Base-by-base conservation (phyloP, 179 eudicot species). In the Beta macrorhiza region DNA sequence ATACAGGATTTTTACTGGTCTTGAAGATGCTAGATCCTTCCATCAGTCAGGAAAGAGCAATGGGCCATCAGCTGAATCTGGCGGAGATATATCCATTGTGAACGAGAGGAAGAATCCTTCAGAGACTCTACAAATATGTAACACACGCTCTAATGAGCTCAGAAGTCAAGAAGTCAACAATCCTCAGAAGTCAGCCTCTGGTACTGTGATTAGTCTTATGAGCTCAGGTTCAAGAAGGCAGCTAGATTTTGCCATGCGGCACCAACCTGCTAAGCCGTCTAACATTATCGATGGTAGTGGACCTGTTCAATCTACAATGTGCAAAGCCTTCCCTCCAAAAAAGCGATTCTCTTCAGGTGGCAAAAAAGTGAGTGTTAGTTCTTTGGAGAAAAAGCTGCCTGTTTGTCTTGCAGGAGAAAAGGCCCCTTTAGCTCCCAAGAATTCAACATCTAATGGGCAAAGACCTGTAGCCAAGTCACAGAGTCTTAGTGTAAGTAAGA, bases 1-100 rank as follows among this genome's bases (percentile, higher is more conserved):
- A 87, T 83, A 82, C 88, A 87, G 82, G 84, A 53, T 86, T 85
- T 91, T 90, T 88, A 85, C 77, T 89, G 85, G 67, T 87, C 80
- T 90, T 92, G 88, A 89, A 90, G 92, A 89, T 82, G 76, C 83
- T 64, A 82, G 84, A 82, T 84, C 89, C 61, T 69, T 69, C 49
- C 89, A 86, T 81, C 84, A 78, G 72, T 82, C 84, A 82, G 63
- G 72, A 29, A 83, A 77, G 74, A 80, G 80, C 69, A 82, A n/a
- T 44, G 22, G 78, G 13, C 58, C 77, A 62, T 63, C 82, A 49
- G 81, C 83, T 2, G 74, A 81, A 51, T 68, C 88, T 75, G 86
- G 75, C 20, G 80, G 86, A 56, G 84, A 78, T 68, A 65, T 45
- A 29, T 32, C 64, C 22, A 86, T 82, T 82, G 85, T 78, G 57